phyloP scores from a whole-genome alignment of 108 stramenopile species.

The Cyclostephanos invisitatus region DNA sequence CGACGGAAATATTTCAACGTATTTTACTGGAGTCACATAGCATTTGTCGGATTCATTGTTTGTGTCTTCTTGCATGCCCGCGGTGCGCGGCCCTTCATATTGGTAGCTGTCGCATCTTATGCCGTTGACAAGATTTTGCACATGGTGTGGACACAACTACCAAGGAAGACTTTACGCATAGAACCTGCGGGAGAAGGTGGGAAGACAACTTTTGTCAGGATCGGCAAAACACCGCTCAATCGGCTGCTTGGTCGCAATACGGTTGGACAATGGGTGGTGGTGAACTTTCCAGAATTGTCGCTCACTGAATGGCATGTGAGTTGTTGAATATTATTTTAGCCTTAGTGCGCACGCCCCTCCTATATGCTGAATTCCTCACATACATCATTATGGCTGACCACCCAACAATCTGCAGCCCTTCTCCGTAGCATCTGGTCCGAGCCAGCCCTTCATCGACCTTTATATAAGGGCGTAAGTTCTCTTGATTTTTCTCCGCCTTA shows the following conservation, averaged over 20 bases:
- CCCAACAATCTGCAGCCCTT: not conserved
- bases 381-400: not conserved
- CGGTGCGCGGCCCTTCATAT: conserved; percentile 27
- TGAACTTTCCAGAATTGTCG: not conserved
- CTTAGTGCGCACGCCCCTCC: not conserved
- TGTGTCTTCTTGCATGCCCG: conserved; percentile 26
- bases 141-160: conserved; percentile 19
- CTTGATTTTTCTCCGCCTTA: not conserved
- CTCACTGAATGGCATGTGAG: conserved; percentile 7
- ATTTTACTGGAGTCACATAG: conserved; percentile 33
- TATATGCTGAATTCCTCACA: conserved; percentile 16
- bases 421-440: conserved; percentile 1
- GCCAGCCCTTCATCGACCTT: not conserved
- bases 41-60: conserved; percentile 26
- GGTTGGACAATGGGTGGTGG: conserved; percentile 1
- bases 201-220: conserved; percentile 25
- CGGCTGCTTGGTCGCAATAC: not conserved
- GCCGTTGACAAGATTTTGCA: conserved; percentile 22
- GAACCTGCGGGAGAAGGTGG: conserved; percentile 11
- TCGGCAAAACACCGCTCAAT: conserved; percentile 11
- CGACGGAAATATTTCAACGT: conserved; percentile 36
- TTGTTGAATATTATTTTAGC: not conserved
- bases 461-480: conserved; percentile 16
- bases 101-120: conserved; percentile 16
- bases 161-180: conserved; percentile 15